Evolutionary conservation across 257 asterid species (phyloP), one percentile per base, ranked within the genome.

Genomic region (Scutellaria galericulata): DNA sequence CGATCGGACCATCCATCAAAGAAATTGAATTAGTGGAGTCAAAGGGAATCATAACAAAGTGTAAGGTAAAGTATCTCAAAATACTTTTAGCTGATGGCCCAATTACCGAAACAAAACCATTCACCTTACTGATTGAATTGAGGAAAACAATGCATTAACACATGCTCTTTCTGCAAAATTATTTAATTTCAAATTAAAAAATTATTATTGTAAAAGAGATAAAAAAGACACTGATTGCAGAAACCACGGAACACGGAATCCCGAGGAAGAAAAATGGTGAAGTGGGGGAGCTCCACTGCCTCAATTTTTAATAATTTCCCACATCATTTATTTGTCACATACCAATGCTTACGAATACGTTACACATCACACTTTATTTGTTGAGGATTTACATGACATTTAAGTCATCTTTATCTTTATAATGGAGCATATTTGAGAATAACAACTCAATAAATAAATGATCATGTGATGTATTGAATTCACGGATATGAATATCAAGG

Each of bases 61-160:
- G 2, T 24, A 1, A 24, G 27, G 27, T 24, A 24, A 24, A 24
- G 27, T 2, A 24, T 24, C 27, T 24, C 27, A 24, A 24, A 24
- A 24, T 24, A 24, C 27, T 24, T 24, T 24, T 24, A 24, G 27
- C 2, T 2, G 37, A 31, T 31, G 57, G 80, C 82, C 31, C 90
- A 58, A 51, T 14, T 70, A 80, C 85, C 97, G 58, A 85, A 79
- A 86, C 84, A 77, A 80, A 75, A 78, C 85, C 91, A 85, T 68
- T 50, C 56, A 68, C 75, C 72, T 50, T 56, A 80, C 74, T 87
- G 82, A 78, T 79, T 79, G 79, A 46, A 50, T 82, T 81, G 89
- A 66, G 88, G 87, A 91, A 91, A 91, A 84, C 96, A 66, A 91
- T 80, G 93, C 96, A 87, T 40, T 20, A 68, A 80, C 97, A 91